Evolutionary conservation across 352 stramenopile genomes (phyloP).

Genomic region (Pythium monospermum): DNA sequence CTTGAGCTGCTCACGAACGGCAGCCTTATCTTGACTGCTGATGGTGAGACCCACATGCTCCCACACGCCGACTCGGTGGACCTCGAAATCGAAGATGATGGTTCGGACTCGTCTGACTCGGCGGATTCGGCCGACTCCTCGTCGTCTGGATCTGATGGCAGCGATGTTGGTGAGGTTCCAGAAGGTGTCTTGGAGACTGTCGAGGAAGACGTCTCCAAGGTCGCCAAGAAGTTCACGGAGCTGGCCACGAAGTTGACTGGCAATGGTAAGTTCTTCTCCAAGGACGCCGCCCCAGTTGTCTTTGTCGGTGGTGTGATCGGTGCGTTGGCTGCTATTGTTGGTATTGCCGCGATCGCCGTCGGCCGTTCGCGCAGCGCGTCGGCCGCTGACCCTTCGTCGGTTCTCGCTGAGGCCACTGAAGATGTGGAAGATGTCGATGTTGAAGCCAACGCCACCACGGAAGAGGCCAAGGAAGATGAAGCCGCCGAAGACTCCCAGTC

Average conservation of each 20-base stretch:
- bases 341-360: constrained; percentile 51
- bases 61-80: constrained; percentile 9
- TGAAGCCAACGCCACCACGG: constrained; percentile 32
- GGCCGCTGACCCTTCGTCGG: constrained; percentile 27
- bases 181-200: constrained; percentile 2
- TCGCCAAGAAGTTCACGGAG: constrained; percentile 38
- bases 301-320: constrained; percentile 65
- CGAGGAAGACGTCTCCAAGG: constrained; percentile 18
- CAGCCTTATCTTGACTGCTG: constrained; percentile 11
- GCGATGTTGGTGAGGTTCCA: neutral
- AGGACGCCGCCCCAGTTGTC: constrained; percentile 39
- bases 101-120: neutral
- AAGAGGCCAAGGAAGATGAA: constrained; percentile 24
- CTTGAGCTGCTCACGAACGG: constrained; percentile 17
- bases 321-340: constrained; percentile 57
- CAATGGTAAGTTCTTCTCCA: constrained; percentile 34
- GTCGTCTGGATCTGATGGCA: neutral
- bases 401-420: constrained; percentile 33
- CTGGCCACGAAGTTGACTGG: constrained; percentile 52
- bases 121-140: neutral
- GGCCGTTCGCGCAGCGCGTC: constrained; percentile 23
- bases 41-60: constrained; percentile 2
- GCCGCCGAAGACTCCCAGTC: constrained; percentile 33
- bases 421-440: constrained; percentile 71
- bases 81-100: constrained; percentile 6